A percentile compares a stretch with the other conserved stretches of the same genome.
Evolutionary conservation across 768 basidiomycete genomes (phyloP).

Genomic region (Russula lepida): DNA sequence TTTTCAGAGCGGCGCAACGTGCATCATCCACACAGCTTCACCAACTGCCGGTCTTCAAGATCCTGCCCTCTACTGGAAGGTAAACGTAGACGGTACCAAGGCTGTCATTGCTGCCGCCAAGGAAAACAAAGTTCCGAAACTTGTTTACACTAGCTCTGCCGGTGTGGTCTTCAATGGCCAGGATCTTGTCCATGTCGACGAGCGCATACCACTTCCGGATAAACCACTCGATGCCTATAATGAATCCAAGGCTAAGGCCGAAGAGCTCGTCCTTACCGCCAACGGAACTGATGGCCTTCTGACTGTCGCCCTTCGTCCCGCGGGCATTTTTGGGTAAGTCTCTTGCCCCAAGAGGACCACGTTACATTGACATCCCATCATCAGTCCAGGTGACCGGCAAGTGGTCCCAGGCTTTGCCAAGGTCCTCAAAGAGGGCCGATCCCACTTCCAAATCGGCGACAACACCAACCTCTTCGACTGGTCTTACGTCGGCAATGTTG

Average conservation of each 20-base stretch:
- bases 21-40: conserved; percentile 94
- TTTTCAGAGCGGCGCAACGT: conserved; percentile 67
- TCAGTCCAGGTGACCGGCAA: conserved; percentile 87
- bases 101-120: conserved; percentile 78
- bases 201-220: conserved; percentile 68
- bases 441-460: conserved; percentile 87
- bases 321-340: conserved; percentile 90
- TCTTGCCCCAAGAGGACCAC: neutral
- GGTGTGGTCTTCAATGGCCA: conserved; percentile 83
- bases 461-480: conserved; percentile 93
- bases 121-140: conserved; percentile 62
- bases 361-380: neutral
- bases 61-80: conserved; percentile 73
- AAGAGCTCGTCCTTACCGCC: conserved; percentile 72
- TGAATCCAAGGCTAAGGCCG: conserved; percentile 86
- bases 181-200: conserved; percentile 80
- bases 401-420: conserved; percentile 69
- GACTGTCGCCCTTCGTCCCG: conserved; percentile 85
- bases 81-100: conserved; percentile 89
- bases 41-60: conserved; percentile 60
- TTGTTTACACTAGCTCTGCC: conserved; percentile 92
- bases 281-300: conserved; percentile 79
- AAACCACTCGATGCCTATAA: conserved; percentile 87
- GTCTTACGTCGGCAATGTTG: conserved; percentile 95
- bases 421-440: conserved; percentile 74